A percentile compares a stretch with the other conserved stretches of the same genome.
Evolutionary conservation across 2,329 filamentous ascomycete genomes (phyloP).

Genomic region (Diaporthe amygdali): DNA sequence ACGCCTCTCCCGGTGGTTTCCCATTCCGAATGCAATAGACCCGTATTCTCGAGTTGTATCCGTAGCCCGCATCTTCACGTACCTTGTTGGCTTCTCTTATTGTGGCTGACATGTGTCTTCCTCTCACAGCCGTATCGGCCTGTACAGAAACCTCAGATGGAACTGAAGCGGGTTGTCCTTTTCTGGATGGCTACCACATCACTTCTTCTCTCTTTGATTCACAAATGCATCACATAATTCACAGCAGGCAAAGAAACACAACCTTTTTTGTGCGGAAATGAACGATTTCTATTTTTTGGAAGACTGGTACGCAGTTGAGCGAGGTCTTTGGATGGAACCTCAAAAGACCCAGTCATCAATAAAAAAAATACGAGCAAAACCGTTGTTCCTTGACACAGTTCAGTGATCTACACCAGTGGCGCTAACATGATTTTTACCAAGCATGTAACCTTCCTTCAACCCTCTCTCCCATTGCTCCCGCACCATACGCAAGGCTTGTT

Average conservation of each 20-base stretch:
- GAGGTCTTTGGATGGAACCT: too few species aligned
- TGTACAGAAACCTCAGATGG: not conserved
- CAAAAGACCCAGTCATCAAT: too few species aligned
- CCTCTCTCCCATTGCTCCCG: slow-evolving; percentile 7
- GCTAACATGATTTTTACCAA: not conserved
- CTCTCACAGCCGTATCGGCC: not conserved
- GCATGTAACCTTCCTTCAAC: slow-evolving; percentile 12
- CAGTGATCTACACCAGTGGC: not conserved
- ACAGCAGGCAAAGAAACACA: too few species aligned
- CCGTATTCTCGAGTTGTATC: not conserved
- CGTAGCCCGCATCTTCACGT: not conserved
- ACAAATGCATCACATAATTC: too few species aligned
- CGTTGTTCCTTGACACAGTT: not conserved
- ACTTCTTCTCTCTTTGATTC: not conserved
- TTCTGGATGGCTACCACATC: not conserved
- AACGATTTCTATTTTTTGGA: too few species aligned
- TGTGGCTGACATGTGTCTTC: not conserved
- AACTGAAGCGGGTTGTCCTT: not conserved
- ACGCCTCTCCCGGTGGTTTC: not conserved
- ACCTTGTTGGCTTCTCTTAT: too few species aligned
- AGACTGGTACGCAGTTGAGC: too few species aligned
- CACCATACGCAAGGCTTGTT: not conserved
- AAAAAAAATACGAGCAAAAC: not conserved
- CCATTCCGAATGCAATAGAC: not conserved
- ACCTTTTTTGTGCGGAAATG: too few species aligned